phyloP scores from a whole-genome alignment of 441 rosid genomes.

The Biscutella laevigata region DNA sequence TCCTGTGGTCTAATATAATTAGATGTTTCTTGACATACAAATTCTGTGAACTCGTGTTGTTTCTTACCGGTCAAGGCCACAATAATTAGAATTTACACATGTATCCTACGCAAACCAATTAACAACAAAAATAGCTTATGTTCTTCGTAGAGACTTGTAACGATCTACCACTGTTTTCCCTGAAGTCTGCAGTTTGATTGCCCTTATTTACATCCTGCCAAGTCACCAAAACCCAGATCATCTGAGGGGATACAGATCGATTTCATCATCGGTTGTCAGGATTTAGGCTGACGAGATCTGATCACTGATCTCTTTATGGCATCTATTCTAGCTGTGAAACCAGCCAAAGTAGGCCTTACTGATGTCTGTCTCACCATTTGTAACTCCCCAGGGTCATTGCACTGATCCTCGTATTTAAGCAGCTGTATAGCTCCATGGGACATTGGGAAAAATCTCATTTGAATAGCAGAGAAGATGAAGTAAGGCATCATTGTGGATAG shows the following conservation, averaged over 20 bases:
- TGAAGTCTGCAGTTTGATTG: not conserved
- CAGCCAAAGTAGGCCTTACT: conserved; percentile 44
- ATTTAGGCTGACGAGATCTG: conserved; percentile 15
- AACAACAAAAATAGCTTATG: not conserved
- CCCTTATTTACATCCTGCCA: conserved; percentile 15
- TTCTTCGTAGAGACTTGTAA: not conserved
- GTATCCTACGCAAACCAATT: not conserved
- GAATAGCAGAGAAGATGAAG: conserved; percentile 44
- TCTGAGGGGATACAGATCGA: not conserved
- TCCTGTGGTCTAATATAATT: conserved; percentile 6
- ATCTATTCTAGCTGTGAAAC: no score
- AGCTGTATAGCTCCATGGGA: conserved; percentile 56
- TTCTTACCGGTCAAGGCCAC: not conserved
- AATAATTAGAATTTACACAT: conserved; percentile 15
- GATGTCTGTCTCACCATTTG: conserved; percentile 54
- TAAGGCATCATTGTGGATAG: conserved; percentile 44
- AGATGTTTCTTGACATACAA: conserved; percentile 1
- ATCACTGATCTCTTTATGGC: no score
- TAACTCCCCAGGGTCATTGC: conserved; percentile 38
- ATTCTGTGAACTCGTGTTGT: not conserved
- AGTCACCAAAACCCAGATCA: not conserved
- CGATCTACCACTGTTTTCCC: not conserved
- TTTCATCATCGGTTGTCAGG: conserved; percentile 9
- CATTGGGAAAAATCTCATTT: conserved; percentile 66
- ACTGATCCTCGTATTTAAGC: conserved; percentile 48